A percentile compares a stretch with the other conserved stretches of the same genome.
These are phyloP conservation scores for Beauveria australis DNA, from an alignment of 2,329 filamentous ascomycete species.

Conservation along the genomic window DNA sequence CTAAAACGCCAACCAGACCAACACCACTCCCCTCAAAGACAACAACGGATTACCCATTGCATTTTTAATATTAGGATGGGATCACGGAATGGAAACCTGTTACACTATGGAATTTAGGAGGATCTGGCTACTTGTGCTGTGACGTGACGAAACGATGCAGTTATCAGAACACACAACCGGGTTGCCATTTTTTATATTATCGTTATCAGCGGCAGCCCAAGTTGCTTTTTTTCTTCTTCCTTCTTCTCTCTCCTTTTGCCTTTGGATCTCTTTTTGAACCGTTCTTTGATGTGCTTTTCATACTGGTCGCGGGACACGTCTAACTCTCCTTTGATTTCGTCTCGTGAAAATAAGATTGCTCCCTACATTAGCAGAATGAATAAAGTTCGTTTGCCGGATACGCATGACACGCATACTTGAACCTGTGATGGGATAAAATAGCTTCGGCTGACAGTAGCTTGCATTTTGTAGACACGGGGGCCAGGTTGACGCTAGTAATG, in stretches of 20 bases:
- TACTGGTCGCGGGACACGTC: neutral
- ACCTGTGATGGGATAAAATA: neutral
- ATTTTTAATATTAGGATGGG: neutral
- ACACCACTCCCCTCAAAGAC: neutral
- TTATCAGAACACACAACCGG: neutral
- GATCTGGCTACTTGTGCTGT: constrained; percentile 5
- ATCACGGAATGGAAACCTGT: constrained; percentile 1
- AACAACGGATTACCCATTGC: neutral
- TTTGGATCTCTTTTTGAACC: neutral
- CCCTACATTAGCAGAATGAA: neutral
- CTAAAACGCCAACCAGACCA: neutral
- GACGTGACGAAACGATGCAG: constrained; percentile 9
- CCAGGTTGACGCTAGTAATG: too few species aligned
- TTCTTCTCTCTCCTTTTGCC: neutral
- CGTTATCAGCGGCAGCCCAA: constrained; percentile 1
- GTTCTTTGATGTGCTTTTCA: neutral
- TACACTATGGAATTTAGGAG: constrained; percentile 4
- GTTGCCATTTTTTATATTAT: constrained; percentile 8
- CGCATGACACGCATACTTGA: neutral
- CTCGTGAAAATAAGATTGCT: neutral
- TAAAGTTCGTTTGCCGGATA: neutral
- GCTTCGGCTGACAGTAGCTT: too few species aligned
- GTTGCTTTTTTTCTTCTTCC: neutral
- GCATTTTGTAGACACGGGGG: too few species aligned
- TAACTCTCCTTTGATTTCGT: neutral